Conservation (phyloP, 345 rosid species). For the Dovyalis caffra region DNA sequence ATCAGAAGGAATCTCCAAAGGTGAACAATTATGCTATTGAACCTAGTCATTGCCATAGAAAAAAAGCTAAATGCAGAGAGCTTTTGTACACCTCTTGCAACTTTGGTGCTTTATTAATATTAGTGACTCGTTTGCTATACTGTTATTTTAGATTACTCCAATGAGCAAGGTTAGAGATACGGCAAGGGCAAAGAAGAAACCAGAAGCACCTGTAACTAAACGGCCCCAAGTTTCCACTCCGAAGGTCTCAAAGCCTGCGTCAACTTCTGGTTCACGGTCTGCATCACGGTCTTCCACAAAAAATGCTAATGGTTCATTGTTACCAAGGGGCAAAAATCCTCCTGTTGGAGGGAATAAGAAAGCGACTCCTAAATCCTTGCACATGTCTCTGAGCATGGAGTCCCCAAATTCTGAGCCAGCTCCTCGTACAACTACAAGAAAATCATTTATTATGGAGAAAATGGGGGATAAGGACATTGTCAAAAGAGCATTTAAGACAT, state of each 20-base stretch:
- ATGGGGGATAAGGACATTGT: conserved; percentile 97
- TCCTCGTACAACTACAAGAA: conserved; percentile 43
- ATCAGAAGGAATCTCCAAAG: conserved; percentile 45
- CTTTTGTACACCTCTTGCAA: conserved; percentile 1
- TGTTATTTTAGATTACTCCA: conserved; percentile 38
- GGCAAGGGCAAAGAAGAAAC: conserved; percentile 34
- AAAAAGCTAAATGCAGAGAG: conserved; percentile 1
- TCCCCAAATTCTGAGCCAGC: conserved; percentile 40
- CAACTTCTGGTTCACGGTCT: conserved; percentile 33
- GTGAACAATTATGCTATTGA: conserved; percentile 36
- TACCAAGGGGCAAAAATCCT: conserved; percentile 36
- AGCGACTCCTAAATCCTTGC: conserved; percentile 70
- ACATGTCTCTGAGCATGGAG: conserved; percentile 58
- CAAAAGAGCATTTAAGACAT: conserved; percentile 77
- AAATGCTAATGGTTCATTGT: conserved; percentile 35
- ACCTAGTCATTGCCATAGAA: neutral
- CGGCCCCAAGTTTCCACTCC: conserved; percentile 46
- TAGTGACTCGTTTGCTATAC: conserved; percentile 8
- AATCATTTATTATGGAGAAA: conserved; percentile 77
- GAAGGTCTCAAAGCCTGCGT: conserved; percentile 51
- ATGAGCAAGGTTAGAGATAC: conserved; percentile 31
- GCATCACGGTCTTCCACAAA: conserved; percentile 37
- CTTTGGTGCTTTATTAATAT: conserved; percentile 2
- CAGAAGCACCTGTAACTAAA: conserved; percentile 34
- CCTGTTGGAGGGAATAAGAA: conserved; percentile 44